Percentiles rank a stretch among this genome's conserved stretches.
These are phyloP conservation scores for Talaromyces sp. DNA, from an alignment of 2,329 filamentous ascomycete species.

Conservation along the genomic window DNA sequence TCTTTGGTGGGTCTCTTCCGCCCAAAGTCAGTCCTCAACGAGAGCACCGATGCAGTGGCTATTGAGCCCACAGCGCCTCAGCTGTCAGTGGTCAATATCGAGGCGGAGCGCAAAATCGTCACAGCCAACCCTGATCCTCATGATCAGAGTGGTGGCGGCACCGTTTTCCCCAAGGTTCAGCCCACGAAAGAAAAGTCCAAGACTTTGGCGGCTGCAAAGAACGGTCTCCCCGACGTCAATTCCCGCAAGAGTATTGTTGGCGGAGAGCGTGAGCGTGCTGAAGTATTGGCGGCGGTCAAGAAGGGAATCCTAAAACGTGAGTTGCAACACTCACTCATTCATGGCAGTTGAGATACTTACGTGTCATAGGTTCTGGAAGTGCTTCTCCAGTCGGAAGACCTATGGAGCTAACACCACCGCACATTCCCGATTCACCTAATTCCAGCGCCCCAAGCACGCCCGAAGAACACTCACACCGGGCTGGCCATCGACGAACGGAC, in stretches of 20 bases:
- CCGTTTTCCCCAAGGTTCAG: constrained; percentile 80
- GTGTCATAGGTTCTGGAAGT: constrained; percentile 57
- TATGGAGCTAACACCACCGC: constrained; percentile 48
- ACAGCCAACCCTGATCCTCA: constrained; percentile 66
- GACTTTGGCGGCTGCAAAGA: constrained; percentile 30
- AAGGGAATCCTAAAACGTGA: constrained; percentile 94
- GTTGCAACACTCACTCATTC: constrained; percentile 27
- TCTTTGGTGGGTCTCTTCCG: constrained; percentile 92
- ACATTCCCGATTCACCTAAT: constrained; percentile 70
- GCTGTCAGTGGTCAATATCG: constrained; percentile 92
- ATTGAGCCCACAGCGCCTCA: constrained; percentile 69
- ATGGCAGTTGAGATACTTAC: background rate
- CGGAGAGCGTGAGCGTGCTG: constrained; percentile 82
- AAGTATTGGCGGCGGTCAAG: constrained; percentile 85
- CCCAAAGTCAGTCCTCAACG: constrained; percentile 84
- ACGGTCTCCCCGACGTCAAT: constrained; percentile 37
- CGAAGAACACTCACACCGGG: constrained; percentile 60
- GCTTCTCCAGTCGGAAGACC: constrained; percentile 66
- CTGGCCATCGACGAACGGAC: constrained; percentile 61
- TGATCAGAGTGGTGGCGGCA: constrained; percentile 65
- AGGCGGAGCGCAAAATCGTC: constrained; percentile 82
- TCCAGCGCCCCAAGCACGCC: constrained; percentile 88
- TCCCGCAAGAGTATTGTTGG: constrained; percentile 82
- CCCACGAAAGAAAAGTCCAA: constrained; percentile 64
- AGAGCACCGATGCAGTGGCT: constrained; percentile 64